Evolutionary conservation across 768 basidiomycete species (phyloP).

Genomic region (Candolleomyces aberdarensis): DNA sequence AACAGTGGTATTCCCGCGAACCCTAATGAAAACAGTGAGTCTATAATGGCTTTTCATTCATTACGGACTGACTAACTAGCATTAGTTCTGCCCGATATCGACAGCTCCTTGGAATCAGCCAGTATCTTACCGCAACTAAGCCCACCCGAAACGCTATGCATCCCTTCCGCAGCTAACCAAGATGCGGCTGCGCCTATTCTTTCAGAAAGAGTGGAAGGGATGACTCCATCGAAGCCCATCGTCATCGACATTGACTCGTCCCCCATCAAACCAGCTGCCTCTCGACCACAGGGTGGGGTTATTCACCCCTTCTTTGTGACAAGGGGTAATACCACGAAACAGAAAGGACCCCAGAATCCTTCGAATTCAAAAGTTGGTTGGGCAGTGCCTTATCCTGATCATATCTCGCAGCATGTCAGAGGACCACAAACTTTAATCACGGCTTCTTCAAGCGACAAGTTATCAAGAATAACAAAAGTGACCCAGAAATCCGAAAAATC

Average conservation of each 20-base stretch:
- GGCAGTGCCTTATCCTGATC: slow-evolving; percentile 45
- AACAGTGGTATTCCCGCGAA: neutral
- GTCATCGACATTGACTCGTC: slow-evolving; percentile 36
- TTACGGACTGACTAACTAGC: no score
- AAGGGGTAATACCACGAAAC: slow-evolving; percentile 19
- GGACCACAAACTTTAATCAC: slow-evolving; percentile 47
- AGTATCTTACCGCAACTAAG: neutral
- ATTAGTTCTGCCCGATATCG: no score
- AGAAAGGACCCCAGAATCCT: slow-evolving; percentile 7
- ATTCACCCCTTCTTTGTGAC: slow-evolving; percentile 46
- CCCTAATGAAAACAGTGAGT: neutral
- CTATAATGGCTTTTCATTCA: neutral
- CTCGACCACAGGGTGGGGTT: slow-evolving; percentile 18
- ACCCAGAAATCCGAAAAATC: neutral
- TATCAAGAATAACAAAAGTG: neutral
- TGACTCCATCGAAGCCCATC: slow-evolving; percentile 29
- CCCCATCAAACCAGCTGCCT: slow-evolving; percentile 26
- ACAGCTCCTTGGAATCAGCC: no score
- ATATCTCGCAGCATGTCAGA: slow-evolving; percentile 56
- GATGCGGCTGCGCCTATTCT: neutral
- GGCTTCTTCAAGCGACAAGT: slow-evolving; percentile 3
- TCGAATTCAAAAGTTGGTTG: slow-evolving; percentile 7
- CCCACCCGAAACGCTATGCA: neutral
- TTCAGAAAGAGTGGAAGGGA: slow-evolving; percentile 1
- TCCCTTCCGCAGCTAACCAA: neutral